These are phyloP conservation scores for Rhododendron molle DNA, from an alignment of 148 eudicot species.

Conservation along the genomic window DNA sequence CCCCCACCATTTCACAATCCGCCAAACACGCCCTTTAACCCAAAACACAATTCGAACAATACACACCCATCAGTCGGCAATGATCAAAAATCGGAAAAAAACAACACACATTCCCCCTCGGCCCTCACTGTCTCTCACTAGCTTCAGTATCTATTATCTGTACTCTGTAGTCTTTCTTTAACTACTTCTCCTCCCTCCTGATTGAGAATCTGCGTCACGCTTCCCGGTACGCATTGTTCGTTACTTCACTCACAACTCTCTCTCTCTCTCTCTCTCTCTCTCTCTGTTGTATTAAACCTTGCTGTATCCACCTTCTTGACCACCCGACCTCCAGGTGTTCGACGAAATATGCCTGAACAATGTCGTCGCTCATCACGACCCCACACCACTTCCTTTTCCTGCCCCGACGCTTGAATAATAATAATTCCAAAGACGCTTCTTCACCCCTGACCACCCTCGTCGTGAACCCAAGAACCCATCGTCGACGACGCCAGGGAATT, in stretches of 20 bases:
- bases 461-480: slow-evolving; percentile 14
- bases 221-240: slow-evolving; percentile 23
- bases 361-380: slow-evolving; percentile 41
- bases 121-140: too few relatives aligned
- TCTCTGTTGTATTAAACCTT: too few relatives aligned
- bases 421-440: slow-evolving; percentile 6
- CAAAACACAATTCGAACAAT: background rate
- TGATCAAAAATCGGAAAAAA: too few relatives aligned
- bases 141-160: background rate
- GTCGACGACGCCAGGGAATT: background rate
- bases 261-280: background rate
- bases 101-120: too few relatives aligned
- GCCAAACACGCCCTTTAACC: background rate
- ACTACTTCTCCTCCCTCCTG: background rate
- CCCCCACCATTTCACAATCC: background rate
- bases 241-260: slow-evolving; percentile 20
- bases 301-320: too few relatives aligned
- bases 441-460: slow-evolving; percentile 10
- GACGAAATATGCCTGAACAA: slow-evolving; percentile 84
- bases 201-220: background rate
- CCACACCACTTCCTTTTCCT: slow-evolving; percentile 10
- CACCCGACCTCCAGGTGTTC: slow-evolving; percentile 25
- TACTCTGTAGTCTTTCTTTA: too few relatives aligned
- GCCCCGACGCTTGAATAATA: slow-evolving; percentile 31
- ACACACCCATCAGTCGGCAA: background rate